Conservation (phyloP, 441 rosid species). For the Pelargonium citronellum region DNA sequence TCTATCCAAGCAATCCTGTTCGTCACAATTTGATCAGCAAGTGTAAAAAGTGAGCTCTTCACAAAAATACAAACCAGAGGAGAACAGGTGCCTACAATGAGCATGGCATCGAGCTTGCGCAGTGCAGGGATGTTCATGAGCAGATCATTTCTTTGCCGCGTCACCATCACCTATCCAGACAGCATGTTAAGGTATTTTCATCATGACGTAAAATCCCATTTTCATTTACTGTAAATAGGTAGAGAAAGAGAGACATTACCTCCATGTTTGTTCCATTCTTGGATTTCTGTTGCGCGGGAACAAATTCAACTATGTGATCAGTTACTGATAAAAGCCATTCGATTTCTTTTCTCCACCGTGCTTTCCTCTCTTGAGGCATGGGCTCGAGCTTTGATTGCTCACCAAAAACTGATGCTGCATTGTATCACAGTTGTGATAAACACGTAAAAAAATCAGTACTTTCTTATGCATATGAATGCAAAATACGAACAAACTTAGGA, state of each 20-base stretch:
- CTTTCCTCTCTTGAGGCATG: constrained; percentile 60
- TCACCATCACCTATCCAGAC: constrained; percentile 46
- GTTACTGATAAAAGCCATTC: constrained; percentile 85
- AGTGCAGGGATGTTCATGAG: constrained; percentile 79
- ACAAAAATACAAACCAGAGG: not conserved
- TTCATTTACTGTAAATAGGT: not conserved
- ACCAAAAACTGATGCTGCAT: constrained; percentile 71
- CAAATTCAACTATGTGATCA: constrained; percentile 80
- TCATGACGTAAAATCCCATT: not conserved
- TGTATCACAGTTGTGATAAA: not conserved
- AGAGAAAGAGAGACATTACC: constrained; percentile 33
- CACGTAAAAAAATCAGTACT: not conserved
- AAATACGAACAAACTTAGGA: not conserved
- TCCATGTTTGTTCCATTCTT: constrained; percentile 76
- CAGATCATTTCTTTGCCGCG: constrained; percentile 72
- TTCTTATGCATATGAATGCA: not conserved
- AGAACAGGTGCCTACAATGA: constrained; percentile 47
- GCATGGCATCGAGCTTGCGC: constrained; percentile 74
- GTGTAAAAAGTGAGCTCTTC: not conserved
- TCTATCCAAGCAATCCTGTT: constrained; percentile 68
- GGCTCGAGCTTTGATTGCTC: constrained; percentile 78
- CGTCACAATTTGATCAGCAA: constrained; percentile 4
- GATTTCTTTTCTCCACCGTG: constrained; percentile 77
- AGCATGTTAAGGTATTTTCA: not conserved
- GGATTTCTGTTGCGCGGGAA: constrained; percentile 62